phyloP scores from a whole-genome alignment of 2,329 filamentous ascomycete species.

The Tolypocladium ophioglossoides region DNA sequence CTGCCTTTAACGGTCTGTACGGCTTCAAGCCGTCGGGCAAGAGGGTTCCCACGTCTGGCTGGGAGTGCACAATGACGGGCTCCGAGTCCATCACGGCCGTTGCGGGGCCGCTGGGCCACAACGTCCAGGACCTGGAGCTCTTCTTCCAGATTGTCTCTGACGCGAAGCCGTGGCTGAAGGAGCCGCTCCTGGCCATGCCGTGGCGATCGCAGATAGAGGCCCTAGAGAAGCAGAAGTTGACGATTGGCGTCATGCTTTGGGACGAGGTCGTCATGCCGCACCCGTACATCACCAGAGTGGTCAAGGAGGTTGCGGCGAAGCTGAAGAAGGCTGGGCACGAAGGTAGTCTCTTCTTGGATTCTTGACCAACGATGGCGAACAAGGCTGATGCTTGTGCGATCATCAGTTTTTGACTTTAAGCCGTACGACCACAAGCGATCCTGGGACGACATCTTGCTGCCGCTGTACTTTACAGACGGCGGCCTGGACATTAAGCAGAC shows the following conservation, averaged over 20 bases:
- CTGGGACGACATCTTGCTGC: slow-evolving; percentile 23
- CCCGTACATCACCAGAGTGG: slow-evolving; percentile 45
- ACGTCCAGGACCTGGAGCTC: slow-evolving; percentile 22
- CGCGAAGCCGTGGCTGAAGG: slow-evolving; percentile 21
- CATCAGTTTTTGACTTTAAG: slow-evolving; percentile 4
- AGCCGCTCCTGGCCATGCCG: slow-evolving; percentile 19
- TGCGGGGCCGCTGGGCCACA: slow-evolving; percentile 22
- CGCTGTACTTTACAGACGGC: slow-evolving; percentile 50
- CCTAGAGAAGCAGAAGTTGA: slow-evolving; percentile 4
- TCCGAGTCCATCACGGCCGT: slow-evolving; percentile 24
- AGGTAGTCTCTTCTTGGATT: slow-evolving; percentile 39
- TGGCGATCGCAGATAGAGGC: slow-evolving; percentile 3
- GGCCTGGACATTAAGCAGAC: slow-evolving; percentile 39
- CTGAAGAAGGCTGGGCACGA: slow-evolving; percentile 36
- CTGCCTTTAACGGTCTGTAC: slow-evolving; percentile 24
- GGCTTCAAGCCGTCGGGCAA: slow-evolving; percentile 23
- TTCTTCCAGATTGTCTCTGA: slow-evolving; percentile 22
- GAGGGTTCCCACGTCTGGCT: slow-evolving; percentile 16
- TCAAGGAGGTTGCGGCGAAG: slow-evolving; percentile 41
- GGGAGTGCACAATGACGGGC: slow-evolving; percentile 18
- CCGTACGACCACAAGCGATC: slow-evolving; percentile 4
- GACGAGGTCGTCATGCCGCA: slow-evolving; percentile 51
- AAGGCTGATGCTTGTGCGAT: slow-evolving; percentile 31
- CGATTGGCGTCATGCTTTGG: slow-evolving; percentile 28
- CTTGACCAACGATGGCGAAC: background rate